Conservation (phyloP, 768 basidiomycete species). For the Phanerochaete sordida region DNA sequence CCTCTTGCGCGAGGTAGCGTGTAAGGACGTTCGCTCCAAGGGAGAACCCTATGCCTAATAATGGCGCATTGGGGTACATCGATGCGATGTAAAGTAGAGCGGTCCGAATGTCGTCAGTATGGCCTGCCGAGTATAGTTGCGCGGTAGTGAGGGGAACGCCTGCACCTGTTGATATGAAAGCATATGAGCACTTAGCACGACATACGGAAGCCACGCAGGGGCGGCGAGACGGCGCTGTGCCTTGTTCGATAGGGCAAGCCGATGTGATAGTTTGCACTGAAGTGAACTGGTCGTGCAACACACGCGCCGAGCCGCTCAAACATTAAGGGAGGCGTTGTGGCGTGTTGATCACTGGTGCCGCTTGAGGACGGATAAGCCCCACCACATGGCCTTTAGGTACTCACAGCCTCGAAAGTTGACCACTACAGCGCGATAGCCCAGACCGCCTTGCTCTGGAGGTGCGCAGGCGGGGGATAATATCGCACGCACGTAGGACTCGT, state of each 20-base stretch:
- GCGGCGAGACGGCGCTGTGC: background rate
- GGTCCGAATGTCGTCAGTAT: slow-evolving; percentile 86
- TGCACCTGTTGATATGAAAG: slow-evolving; percentile 52
- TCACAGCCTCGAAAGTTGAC: slow-evolving; percentile 91
- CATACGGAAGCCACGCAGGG: background rate
- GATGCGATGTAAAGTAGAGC: slow-evolving; percentile 74
- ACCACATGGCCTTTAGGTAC: slow-evolving; percentile 20
- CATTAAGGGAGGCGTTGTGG: background rate
- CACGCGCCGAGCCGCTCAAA: background rate
- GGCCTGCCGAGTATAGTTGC: slow-evolving; percentile 83
- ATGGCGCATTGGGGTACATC: slow-evolving; percentile 72
- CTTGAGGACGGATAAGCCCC: background rate
- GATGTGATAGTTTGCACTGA: background rate
- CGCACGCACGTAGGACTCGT: slow-evolving; percentile 87
- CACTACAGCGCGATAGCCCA: slow-evolving; percentile 88
- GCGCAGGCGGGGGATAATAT: slow-evolving; percentile 72
- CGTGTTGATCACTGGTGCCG: background rate
- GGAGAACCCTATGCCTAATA: slow-evolving; percentile 89
- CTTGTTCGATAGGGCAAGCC: background rate
- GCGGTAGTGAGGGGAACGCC: slow-evolving; percentile 79
- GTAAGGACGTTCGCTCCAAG: slow-evolving; percentile 91
- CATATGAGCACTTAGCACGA: background rate
- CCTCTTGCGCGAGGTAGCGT: slow-evolving; percentile 85
- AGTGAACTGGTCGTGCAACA: background rate
- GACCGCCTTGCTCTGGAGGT: slow-evolving; percentile 72